phyloP scores from a whole-genome alignment of 768 basidiomycete genomes.

The Mycena vulgaris region DNA sequence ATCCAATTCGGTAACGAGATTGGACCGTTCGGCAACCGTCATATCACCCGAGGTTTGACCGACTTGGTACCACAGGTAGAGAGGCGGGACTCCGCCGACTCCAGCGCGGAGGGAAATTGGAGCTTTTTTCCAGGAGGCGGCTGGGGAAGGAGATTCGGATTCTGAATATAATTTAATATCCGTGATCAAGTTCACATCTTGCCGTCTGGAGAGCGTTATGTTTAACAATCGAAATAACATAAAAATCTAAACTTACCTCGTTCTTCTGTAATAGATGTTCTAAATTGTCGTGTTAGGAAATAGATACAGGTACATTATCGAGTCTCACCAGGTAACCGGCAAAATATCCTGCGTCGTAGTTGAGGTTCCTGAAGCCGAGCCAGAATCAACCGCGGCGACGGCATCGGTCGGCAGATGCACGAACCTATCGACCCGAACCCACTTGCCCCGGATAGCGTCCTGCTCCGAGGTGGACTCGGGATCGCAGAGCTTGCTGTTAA shows the following conservation, averaged over 20 bases:
- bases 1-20: constrained; percentile 93
- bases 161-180: constrained; percentile 77
- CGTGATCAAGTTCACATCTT: constrained; percentile 85
- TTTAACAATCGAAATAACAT: not conserved
- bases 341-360: constrained; percentile 35
- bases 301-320: constrained; percentile 14
- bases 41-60: constrained; percentile 77
- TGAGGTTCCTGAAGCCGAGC: constrained; percentile 25
- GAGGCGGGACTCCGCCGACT: constrained; percentile 65
- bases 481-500: constrained; percentile 72
- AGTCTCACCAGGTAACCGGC: constrained; percentile 32
- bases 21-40: constrained; percentile 67
- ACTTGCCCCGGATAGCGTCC: constrained; percentile 86
- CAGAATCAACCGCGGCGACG: constrained; percentile 55
- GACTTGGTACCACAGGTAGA: constrained; percentile 85
- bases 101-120: constrained; percentile 76
- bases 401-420: constrained; percentile 64
- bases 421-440: constrained; percentile 86
- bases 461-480: constrained; percentile 80
- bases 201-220: constrained; percentile 60
- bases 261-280: constrained; percentile 89
- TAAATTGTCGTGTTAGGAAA: constrained; percentile 36
- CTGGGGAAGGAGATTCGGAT: constrained; percentile 63
- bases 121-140: constrained; percentile 76
- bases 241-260: constrained; percentile 48